phyloP scores from a whole-genome alignment of 208 protist species.

The Crithidia bombi region DNA sequence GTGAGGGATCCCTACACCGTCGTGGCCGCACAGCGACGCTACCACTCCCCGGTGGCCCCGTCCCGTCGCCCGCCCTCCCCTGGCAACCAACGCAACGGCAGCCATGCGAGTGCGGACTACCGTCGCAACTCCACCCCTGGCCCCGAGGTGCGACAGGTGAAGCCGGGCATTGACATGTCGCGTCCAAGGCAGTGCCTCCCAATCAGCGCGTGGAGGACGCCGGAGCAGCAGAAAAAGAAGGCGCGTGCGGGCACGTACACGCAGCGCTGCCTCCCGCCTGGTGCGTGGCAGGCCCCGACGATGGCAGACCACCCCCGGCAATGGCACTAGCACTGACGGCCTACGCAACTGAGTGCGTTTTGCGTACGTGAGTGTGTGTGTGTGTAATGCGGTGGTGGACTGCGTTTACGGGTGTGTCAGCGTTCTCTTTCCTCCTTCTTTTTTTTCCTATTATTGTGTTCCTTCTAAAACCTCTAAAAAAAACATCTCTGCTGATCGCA shows the following conservation, averaged over 20 bases:
- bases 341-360: background rate
- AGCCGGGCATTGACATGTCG: conserved; percentile 26
- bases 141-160: background rate
- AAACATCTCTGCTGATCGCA: no score
- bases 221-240: conserved; percentile 15
- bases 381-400: no score
- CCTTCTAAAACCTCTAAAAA: no score
- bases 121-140: conserved; percentile 8
- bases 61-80: conserved; percentile 10
- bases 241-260: conserved; percentile 1
- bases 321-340: conserved; percentile 29
- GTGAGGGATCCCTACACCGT: conserved; percentile 48
- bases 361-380: background rate
- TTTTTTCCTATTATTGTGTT: background rate
- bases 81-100: background rate
- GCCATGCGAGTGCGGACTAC: background rate
- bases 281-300: conserved; percentile 14
- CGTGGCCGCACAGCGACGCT: conserved; percentile 42
- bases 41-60: conserved; percentile 27
- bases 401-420: no score
- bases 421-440: background rate
- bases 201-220: conserved; percentile 26
- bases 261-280: conserved; percentile 15
- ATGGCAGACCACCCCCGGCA: conserved; percentile 22
- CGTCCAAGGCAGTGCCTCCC: conserved; percentile 24